Evolutionary conservation across 148 eudicot species (phyloP).

Genomic region (Spergularia marina): DNA sequence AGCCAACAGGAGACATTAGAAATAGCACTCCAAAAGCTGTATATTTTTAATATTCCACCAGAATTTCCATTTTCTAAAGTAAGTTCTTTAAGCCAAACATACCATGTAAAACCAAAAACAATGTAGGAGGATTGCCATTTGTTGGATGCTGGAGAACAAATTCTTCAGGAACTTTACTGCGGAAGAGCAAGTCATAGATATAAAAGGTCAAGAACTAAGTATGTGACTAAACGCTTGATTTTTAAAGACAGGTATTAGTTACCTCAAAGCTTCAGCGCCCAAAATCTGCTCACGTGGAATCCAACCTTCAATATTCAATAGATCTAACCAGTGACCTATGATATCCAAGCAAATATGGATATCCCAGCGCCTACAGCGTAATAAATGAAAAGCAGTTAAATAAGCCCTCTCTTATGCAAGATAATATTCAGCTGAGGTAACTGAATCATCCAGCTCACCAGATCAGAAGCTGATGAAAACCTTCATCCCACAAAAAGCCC

Average conservation of each 20-base stretch:
- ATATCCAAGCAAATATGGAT: constrained; percentile 74
- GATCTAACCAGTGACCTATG: constrained; percentile 94
- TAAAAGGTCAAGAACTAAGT: neutral
- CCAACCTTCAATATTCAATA: constrained; percentile 98
- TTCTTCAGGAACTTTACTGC: constrained; percentile 95
- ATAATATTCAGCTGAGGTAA: constrained; percentile 4
- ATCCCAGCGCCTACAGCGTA: constrained; percentile 78
- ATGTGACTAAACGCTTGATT: neutral
- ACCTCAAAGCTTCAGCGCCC: constrained; percentile 97
- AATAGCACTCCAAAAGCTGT: too few species aligned
- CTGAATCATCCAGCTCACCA: constrained; percentile 51
- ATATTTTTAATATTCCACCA: too few species aligned
- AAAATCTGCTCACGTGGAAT: constrained; percentile 98
- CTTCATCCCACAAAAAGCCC: constrained; percentile 99
- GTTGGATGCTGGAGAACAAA: constrained; percentile 90
- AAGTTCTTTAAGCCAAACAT: constrained; percentile 8
- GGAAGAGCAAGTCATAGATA: constrained; percentile 13
- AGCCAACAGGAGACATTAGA: too few species aligned
- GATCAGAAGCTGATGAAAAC: constrained; percentile 90
- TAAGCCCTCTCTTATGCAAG: neutral
- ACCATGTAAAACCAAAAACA: constrained; percentile 89
- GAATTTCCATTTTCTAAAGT: too few species aligned
- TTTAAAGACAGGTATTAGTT: neutral
- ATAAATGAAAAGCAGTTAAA: constrained; percentile 2
- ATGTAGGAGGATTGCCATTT: constrained; percentile 95